phyloP scores from a whole-genome alignment of 768 basidiomycete genomes.

The Dendrothele bispora region DNA sequence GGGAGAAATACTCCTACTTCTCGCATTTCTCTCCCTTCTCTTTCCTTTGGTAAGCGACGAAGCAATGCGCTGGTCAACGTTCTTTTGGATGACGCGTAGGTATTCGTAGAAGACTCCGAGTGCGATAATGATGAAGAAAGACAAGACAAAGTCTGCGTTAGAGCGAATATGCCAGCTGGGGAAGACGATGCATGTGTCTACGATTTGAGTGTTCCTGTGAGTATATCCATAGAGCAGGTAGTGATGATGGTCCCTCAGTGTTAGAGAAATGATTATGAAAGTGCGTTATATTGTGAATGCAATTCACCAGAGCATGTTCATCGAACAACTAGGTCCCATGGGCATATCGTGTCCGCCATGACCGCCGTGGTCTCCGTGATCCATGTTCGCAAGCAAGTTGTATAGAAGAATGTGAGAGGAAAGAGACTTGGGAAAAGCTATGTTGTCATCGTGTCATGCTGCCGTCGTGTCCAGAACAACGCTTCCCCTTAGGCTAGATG shows the following conservation, averaged over 20 bases:
- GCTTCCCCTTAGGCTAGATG: too few relatives aligned
- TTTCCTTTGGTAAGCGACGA: constrained; percentile 50
- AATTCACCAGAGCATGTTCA: constrained; percentile 80
- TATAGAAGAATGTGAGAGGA: too few relatives aligned
- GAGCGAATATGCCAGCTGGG: constrained; percentile 72
- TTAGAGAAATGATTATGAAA: too few relatives aligned
- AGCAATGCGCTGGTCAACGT: constrained; percentile 61
- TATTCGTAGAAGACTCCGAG: constrained; percentile 83
- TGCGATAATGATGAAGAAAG: constrained; percentile 61
- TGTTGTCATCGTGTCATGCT: too few relatives aligned
- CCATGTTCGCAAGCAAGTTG: too few relatives aligned
- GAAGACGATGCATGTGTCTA: constrained; percentile 84
- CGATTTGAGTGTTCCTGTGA: constrained; percentile 71
- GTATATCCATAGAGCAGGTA: not conserved
- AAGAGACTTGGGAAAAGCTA: too few relatives aligned
- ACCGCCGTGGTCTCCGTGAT: constrained; percentile 43
- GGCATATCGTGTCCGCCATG: constrained; percentile 54
- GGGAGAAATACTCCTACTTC: constrained; percentile 33
- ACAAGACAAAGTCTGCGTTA: constrained; percentile 55
- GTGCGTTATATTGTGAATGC: not conserved
- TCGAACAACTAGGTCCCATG: constrained; percentile 54
- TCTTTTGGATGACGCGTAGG: constrained; percentile 61
- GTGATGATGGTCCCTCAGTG: too few relatives aligned
- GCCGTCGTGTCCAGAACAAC: too few relatives aligned
- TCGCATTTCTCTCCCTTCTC: constrained; percentile 26